Percentiles rank a stretch among this genome's conserved stretches.
phyloP scores from a whole-genome alignment of 148 eudicot genomes.

The Persicaria tinctoria region DNA sequence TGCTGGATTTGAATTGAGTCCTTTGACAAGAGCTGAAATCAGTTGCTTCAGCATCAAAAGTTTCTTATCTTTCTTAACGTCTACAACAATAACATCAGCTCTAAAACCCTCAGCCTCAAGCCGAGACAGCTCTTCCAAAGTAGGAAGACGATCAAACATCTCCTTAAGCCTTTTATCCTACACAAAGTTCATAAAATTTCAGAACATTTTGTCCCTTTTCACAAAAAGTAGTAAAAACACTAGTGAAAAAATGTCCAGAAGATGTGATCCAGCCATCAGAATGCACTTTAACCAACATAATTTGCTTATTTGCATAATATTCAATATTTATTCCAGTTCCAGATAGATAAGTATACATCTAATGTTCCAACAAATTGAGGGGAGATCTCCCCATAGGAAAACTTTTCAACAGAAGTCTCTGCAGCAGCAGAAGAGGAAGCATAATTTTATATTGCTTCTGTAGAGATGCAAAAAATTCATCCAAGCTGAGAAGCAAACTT shows the following conservation, averaged over 20 bases:
- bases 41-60: conserved; percentile 87
- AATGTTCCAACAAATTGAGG: neutral
- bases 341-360: neutral
- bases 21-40: conserved; percentile 64
- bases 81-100: conserved; percentile 80
- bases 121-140: conserved; percentile 67
- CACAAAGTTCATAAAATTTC: conserved; percentile 16
- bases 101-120: conserved; percentile 70
- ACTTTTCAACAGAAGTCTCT: neutral
- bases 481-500: neutral
- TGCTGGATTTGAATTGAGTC: conserved; percentile 71
- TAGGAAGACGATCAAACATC: conserved; percentile 69
- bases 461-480: neutral
- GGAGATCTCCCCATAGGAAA: neutral
- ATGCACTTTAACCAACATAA: neutral
- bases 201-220: neutral
- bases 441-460: neutral
- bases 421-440: neutral
- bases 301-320: neutral
- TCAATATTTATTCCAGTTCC: neutral
- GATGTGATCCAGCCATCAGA: neutral
- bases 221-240: neutral
- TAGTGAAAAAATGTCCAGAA: neutral
- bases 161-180: conserved; percentile 86
- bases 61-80: conserved; percentile 82